Base-by-base conservation (phyloP, 805 yeast genomes). In the Candida schatavii region DNA sequence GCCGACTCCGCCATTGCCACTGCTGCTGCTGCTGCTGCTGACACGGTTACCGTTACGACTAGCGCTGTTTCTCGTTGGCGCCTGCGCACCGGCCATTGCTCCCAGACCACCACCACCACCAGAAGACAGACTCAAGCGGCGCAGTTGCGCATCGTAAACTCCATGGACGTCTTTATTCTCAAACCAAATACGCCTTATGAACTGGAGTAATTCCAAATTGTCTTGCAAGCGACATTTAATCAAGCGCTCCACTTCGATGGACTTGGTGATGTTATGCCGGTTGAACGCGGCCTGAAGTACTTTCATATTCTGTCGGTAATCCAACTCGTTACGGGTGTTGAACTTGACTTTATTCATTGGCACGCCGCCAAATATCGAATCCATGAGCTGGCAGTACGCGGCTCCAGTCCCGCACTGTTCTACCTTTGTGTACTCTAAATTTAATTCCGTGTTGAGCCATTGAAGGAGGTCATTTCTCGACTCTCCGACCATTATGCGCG, bases 341-440 rank as follows among this genome's bases (percentile, higher is more conserved):
- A 83, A 88, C 53, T 79, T 83, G 41, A 91, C 95, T 51, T 83
- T 79, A 37, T 67, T 56, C 83, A 91, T 77, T 1, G 97, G 93
- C 15, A 93, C 74, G 51, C 88, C 96, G 7, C 84, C 81, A 53
- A 73, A 86, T 15, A 93, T 81, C 5, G 89, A 79, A 61, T 93
- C 97, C 70, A 91, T 73, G 30, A 93, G 75, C 66, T 90, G 97
- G 62, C 97, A 89, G 59, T 88, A 91, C 1, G 88, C 91, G 1
- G 97, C 97, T 2, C 99, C 99, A 2, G 85, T 79, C 14, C 99
- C 99, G 57, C 97, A 83, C 62, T 90, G 90, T 58, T 93, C 99
- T 1, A 93, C 84, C 57, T 85, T 88, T 28, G 80, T 71, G 53
- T 86, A 78, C 47, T 80, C 70, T 32, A 89, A 62, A 34, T 75